Evolutionary conservation across 1,139 yeast species (phyloP), one percentile per base, ranked within the genome.

Genomic region (Candida sanyaensis): DNA sequence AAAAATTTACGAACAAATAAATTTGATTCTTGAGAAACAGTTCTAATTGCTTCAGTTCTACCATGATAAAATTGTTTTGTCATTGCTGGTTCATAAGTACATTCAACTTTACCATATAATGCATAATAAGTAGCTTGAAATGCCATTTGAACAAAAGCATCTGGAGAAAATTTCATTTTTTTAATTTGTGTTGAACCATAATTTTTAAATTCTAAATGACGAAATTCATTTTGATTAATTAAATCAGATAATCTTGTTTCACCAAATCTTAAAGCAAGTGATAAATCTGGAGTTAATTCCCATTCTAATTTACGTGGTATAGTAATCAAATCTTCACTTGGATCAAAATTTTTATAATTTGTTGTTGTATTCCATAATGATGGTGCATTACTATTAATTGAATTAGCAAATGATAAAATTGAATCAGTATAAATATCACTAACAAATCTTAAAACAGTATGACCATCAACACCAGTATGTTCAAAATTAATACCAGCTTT

Each of bases 61-160:
- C 97, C 97, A 63, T 91, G 96, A 55, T 85, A 78, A 62, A 84
- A 91, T 50, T 75, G 75, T 65, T 91, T 91, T 2, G 97, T 91
- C 97, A 91, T 91, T 10, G 96, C 96, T 3, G 97, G 97, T 68
- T 91, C 97, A 65, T 91, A 91, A 11, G 96, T 89, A 57, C 96
- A 88, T 64, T 90, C 97, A 38, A 90, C 95, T 61, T 88, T 88
- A 41, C 97, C 97, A 63, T 91, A 91, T 45, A 91, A 77, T 0
- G 96, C 95, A 63, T 89, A 91, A 66, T 90, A 91, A 9, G 96
- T 90, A 4, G 95, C 90, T 66, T 91, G 97, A 75, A 90, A 90
- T 17, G 92, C 88, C 95, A 91, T 90, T 67, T 91, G 97, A 41
- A 88, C 87, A 68, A 88, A 91, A 0, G 97, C 97, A 73, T 91